Conservation (phyloP, 371 early-diverging fungal genomes). For the Mucor piriformis region DNA sequence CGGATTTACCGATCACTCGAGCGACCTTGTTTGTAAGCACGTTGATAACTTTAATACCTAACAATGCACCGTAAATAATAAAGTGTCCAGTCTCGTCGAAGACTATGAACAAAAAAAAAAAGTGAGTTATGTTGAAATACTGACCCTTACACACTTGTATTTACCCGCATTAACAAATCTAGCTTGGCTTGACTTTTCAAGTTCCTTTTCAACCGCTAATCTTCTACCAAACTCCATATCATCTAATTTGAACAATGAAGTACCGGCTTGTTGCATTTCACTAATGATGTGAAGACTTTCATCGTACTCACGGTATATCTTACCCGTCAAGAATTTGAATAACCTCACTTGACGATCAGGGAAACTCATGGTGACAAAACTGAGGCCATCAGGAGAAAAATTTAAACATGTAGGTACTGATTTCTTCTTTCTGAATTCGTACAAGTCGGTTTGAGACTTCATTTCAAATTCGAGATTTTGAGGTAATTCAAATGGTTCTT, state of each 20-base stretch:
- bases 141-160: not conserved
- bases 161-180: slow-evolving; percentile 75
- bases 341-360: slow-evolving; percentile 87
- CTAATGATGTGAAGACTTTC: slow-evolving; percentile 82
- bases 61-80: slow-evolving; percentile 85
- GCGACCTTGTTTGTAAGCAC: slow-evolving; percentile 83
- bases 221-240: slow-evolving; percentile 98
- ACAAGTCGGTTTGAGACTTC: slow-evolving; percentile 94
- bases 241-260: slow-evolving; percentile 78
- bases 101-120: slow-evolving; percentile 44
- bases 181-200: slow-evolving; percentile 75
- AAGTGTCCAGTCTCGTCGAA: slow-evolving; percentile 93
- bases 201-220: slow-evolving; percentile 86
- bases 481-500: slow-evolving; percentile 67
- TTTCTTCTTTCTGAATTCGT: slow-evolving; percentile 88
- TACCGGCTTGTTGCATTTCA: slow-evolving; percentile 90
- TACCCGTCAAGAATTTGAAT: slow-evolving; percentile 84
- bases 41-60: slow-evolving; percentile 95
- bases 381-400: slow-evolving; percentile 79
- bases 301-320: slow-evolving; percentile 88
- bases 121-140: not conserved
- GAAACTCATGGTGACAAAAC: slow-evolving; percentile 87
- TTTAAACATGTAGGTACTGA: slow-evolving; percentile 78
- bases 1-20: slow-evolving; percentile 85
- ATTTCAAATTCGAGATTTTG: slow-evolving; percentile 71